phyloP scores from a whole-genome alignment of 2,329 filamentous ascomycete genomes.

The Pseudogymnoascus sp. region DNA sequence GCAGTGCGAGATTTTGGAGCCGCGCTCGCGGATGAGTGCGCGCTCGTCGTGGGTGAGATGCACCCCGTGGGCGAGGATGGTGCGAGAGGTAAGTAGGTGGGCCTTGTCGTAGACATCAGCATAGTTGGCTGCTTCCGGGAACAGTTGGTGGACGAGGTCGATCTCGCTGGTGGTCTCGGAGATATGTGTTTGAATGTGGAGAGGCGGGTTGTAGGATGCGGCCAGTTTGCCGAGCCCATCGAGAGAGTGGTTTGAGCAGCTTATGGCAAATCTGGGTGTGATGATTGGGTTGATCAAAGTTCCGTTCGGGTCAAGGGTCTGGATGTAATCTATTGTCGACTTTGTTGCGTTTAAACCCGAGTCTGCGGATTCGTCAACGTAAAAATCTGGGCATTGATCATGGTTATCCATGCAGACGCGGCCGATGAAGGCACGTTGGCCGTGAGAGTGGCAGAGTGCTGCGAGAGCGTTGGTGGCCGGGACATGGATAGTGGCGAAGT shows the following conservation, averaged over 20 bases:
- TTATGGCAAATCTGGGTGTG: slow-evolving; percentile 64
- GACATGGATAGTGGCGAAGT: slow-evolving; percentile 87
- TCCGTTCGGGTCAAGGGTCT: slow-evolving; percentile 56
- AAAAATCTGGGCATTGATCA: slow-evolving; percentile 63
- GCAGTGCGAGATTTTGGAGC: slow-evolving; percentile 75
- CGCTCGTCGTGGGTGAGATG: slow-evolving; percentile 66
- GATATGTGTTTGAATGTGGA: slow-evolving; percentile 73
- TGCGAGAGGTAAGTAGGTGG: slow-evolving; percentile 62
- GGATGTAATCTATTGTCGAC: slow-evolving; percentile 58
- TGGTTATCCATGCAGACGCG: slow-evolving; percentile 86
- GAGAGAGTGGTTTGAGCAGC: slow-evolving; percentile 56
- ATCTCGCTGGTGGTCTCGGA: slow-evolving; percentile 75
- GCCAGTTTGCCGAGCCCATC: slow-evolving; percentile 57
- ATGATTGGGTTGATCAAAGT: slow-evolving; percentile 70
- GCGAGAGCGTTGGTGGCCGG: slow-evolving; percentile 85
- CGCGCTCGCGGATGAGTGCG: slow-evolving; percentile 50
- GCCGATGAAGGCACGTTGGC: slow-evolving; percentile 86
- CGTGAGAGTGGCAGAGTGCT: slow-evolving; percentile 69
- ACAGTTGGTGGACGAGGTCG: slow-evolving; percentile 60
- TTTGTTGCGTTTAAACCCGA: slow-evolving; percentile 50
- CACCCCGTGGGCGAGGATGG: slow-evolving; percentile 79
- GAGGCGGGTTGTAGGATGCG: slow-evolving; percentile 51
- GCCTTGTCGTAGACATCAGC: slow-evolving; percentile 70
- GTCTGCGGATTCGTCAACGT: slow-evolving; percentile 65
- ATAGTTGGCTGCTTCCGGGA: slow-evolving; percentile 60